Evolutionary conservation across 2,329 filamentous ascomycete genomes (phyloP).

Genomic region (Penicillium occitanis): DNA sequence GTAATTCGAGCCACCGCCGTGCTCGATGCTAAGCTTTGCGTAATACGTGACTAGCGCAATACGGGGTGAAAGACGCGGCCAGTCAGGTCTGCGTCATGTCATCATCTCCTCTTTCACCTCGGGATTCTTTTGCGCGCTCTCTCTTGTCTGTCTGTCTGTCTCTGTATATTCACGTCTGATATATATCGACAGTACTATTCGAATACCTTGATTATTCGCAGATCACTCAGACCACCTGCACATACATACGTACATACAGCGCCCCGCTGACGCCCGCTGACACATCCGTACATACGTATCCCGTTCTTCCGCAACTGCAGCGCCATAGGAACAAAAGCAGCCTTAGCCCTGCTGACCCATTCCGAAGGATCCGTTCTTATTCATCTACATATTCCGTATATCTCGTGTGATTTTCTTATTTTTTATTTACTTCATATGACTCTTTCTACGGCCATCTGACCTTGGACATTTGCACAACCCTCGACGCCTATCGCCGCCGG

Average conservation of each 20-base stretch:
- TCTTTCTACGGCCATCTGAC: background rate
- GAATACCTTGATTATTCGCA: background rate
- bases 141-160: background rate
- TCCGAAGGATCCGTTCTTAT: conserved; percentile 8
- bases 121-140: conserved; percentile 1
- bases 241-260: background rate
- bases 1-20: background rate
- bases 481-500: background rate
- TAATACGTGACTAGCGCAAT: conserved; percentile 2
- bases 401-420: background rate
- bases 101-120: background rate
- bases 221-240: background rate
- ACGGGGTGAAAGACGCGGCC: background rate
- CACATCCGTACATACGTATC: background rate
- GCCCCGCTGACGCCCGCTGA: conserved; percentile 11
- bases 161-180: background rate
- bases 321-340: background rate
- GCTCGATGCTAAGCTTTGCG: conserved; percentile 1
- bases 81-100: conserved; percentile 4
- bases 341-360: conserved; percentile 11
- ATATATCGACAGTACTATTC: background rate
- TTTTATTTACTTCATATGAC: conserved; percentile 4
- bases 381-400: background rate
- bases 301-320: background rate
- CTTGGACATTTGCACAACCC: background rate